These are phyloP conservation scores for Carex parvula DNA, from an alignment of 176 grass and related monocot genomes.

Conservation along the genomic window DNA sequence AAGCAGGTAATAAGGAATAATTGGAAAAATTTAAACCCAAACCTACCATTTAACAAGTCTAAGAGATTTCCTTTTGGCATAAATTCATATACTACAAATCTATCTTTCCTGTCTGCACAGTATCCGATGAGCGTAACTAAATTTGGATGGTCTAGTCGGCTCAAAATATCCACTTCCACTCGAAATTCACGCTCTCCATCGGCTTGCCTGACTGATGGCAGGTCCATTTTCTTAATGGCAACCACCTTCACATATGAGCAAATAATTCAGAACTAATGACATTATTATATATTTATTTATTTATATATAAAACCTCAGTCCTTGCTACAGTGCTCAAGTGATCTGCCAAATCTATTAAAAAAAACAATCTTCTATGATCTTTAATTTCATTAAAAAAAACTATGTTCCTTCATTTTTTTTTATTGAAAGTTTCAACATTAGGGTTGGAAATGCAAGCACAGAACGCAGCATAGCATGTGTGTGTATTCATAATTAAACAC, in stretches of 20 bases:
- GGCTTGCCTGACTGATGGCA: constrained; percentile 53
- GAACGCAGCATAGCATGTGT: background rate
- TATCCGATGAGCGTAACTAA: constrained; percentile 87
- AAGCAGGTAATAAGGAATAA: background rate
- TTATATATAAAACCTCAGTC: background rate
- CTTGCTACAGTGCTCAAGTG: background rate
- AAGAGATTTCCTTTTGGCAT: constrained; percentile 95
- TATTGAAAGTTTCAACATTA: background rate
- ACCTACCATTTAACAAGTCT: constrained; percentile 63
- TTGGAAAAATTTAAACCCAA: background rate
- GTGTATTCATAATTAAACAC: background rate
- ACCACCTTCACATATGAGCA: constrained; percentile 47
- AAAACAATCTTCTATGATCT: background rate
- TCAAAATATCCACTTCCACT: constrained; percentile 96
- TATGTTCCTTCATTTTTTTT: background rate
- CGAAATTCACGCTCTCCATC: constrained; percentile 95
- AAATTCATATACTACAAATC: constrained; percentile 93
- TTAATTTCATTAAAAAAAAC: background rate
- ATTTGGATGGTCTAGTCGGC: constrained; percentile 86
- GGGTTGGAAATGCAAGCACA: background rate
- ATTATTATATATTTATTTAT: background rate
- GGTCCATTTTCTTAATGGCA: constrained; percentile 98
- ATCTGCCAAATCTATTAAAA: background rate
- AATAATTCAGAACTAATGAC: constrained; percentile 13
- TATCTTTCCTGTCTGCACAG: constrained; percentile 92